Conservation (phyloP, 2,329 filamentous ascomycete species). For the Aureobasidium namibiae region DNA sequence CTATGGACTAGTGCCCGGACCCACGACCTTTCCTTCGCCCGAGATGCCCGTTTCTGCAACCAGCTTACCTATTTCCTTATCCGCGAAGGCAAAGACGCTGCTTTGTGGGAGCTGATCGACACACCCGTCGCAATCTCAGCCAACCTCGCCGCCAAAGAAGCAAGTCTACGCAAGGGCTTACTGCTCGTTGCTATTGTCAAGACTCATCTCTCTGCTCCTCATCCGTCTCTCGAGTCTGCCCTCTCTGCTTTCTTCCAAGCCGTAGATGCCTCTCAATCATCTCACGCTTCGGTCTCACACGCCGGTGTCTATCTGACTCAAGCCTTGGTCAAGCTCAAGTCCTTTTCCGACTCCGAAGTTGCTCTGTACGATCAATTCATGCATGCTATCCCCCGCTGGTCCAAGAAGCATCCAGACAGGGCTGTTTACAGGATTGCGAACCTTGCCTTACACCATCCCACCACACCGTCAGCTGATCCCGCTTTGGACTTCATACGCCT, state of each 20-base stretch:
- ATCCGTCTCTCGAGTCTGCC: neutral
- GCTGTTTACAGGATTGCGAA: conserved; percentile 6
- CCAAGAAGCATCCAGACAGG: neutral
- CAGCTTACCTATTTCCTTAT: conserved; percentile 21
- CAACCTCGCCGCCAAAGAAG: neutral
- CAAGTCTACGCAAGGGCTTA: conserved; percentile 1
- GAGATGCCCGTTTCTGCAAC: conserved; percentile 18
- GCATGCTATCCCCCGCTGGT: conserved; percentile 9
- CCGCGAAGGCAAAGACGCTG: conserved; percentile 21
- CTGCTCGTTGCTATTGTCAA: conserved; percentile 2
- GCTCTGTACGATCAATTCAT: conserved; percentile 9
- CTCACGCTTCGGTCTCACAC: neutral
- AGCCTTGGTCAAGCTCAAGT: neutral
- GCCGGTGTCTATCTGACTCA: neutral
- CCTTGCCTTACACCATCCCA: conserved; percentile 12
- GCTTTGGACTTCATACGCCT: conserved; percentile 13
- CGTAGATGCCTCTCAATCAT: neutral
- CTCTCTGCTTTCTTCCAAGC: conserved; percentile 1
- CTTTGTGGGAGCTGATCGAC: conserved; percentile 24
- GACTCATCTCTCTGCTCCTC: neutral
- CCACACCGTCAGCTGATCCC: conserved; percentile 1
- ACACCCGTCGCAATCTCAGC: neutral
- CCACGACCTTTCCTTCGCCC: conserved; percentile 17
- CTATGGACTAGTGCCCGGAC: conserved; percentile 20
- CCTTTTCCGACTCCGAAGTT: neutral